A percentile compares a stretch with the other conserved stretches of the same genome.
Evolutionary conservation across 1,284 basidiomycete genomes (phyloP).

Genomic region (Stygiomarasmius scandens): DNA sequence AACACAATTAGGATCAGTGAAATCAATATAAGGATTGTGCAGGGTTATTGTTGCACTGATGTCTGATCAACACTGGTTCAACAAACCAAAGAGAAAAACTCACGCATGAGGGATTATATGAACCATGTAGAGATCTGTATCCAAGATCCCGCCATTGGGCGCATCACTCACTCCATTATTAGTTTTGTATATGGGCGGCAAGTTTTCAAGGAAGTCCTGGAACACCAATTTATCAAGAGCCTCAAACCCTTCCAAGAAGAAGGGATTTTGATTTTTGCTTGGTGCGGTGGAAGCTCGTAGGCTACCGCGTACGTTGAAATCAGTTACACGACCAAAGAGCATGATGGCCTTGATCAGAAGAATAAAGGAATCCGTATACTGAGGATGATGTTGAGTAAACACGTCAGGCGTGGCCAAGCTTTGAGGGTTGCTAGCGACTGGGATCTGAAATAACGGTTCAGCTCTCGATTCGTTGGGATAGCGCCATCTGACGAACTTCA

Average conservation of each 20-base stretch:
- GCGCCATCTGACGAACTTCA: constrained; percentile 48
- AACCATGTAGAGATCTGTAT: constrained; percentile 83
- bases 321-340: constrained; percentile 81
- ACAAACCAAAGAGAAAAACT: constrained; percentile 30
- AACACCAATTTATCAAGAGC: constrained; percentile 69
- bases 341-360: constrained; percentile 79
- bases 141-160: constrained; percentile 56
- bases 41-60: constrained; percentile 81
- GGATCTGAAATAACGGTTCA: constrained; percentile 37
- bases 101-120: constrained; percentile 83
- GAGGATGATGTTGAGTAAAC: constrained; percentile 67
- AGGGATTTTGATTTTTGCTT: constrained; percentile 70
- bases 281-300: constrained; percentile 60
- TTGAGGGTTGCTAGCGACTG: constrained; percentile 71
- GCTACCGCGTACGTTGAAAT: constrained; percentile 76
- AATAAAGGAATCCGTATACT: constrained; percentile 78
- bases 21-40: constrained; percentile 79
- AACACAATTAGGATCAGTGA: constrained; percentile 59
- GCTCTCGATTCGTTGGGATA: background rate
- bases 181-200: constrained; percentile 68
- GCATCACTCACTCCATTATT: constrained; percentile 61
- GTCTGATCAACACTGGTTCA: background rate
- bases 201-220: constrained; percentile 64
- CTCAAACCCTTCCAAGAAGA: constrained; percentile 62
- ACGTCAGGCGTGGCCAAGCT: constrained; percentile 62